Conservation (phyloP, 768 basidiomycete genomes). For the Glaciozyma martinii region DNA sequence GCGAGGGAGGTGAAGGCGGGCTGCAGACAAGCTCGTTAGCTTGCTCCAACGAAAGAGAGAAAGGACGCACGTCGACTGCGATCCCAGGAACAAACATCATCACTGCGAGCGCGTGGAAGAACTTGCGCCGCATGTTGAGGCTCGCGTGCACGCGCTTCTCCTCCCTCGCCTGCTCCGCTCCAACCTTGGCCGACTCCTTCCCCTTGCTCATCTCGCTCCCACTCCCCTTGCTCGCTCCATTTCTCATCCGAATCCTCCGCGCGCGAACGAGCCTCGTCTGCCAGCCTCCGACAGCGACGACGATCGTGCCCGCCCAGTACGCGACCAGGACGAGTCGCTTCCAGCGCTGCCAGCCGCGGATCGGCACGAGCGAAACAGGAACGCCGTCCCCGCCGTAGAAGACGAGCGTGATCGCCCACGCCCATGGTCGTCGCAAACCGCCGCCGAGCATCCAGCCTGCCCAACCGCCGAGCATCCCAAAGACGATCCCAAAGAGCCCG, state of each 20-base stretch:
- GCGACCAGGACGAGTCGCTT: conserved; percentile 63
- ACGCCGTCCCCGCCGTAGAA: conserved; percentile 32
- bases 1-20: conserved; percentile 93
- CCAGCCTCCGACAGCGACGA: conserved; percentile 88
- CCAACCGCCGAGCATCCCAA: conserved; percentile 81
- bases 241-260: conserved; percentile 42
- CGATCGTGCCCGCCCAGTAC: conserved; percentile 76
- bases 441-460: conserved; percentile 65
- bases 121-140: conserved; percentile 87
- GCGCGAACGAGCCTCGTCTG: conserved; percentile 76
- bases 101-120: conserved; percentile 91
- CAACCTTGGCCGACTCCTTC: conserved; percentile 23
- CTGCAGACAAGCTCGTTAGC: conserved; percentile 44
- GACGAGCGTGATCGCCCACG: conserved; percentile 28
- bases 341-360: conserved; percentile 52
- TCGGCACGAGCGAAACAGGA: neutral
- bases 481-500: conserved; percentile 66
- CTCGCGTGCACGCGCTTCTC: conserved; percentile 65
- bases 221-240: conserved; percentile 23
- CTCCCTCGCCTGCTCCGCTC: conserved; percentile 22
- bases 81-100: conserved; percentile 95
- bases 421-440: conserved; percentile 29
- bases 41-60: neutral
- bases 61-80: conserved; percentile 67
- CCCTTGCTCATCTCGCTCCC: conserved; percentile 1